phyloP scores from a whole-genome alignment of 306 rosid species.

The Vigna unguiculata region DNA sequence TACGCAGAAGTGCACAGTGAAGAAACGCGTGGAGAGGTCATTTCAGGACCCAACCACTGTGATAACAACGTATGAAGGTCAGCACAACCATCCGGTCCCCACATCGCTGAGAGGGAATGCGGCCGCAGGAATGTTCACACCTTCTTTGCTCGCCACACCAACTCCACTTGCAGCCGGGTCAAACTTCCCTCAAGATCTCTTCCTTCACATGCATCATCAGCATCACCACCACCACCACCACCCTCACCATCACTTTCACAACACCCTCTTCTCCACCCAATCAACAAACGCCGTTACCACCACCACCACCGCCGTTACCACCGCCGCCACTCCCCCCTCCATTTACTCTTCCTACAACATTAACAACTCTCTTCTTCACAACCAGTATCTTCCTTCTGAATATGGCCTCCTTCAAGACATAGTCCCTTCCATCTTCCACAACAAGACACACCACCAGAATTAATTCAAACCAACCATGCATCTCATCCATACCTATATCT shows the following conservation, averaged over 20 bases:
- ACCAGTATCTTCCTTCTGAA: constrained; percentile 45
- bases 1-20: constrained; percentile 82
- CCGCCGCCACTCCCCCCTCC: constrained; percentile 17
- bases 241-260: not conserved
- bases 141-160: constrained; percentile 48
- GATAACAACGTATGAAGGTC: constrained; percentile 88
- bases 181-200: constrained; percentile 55
- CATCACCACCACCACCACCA: not conserved
- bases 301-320: not conserved
- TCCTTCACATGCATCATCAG: constrained; percentile 41
- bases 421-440: constrained; percentile 72
- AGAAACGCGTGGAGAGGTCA: constrained; percentile 89
- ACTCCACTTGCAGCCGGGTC: constrained; percentile 44
- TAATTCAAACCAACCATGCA: not conserved
- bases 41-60: constrained; percentile 75
- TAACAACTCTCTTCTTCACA: constrained; percentile 44
- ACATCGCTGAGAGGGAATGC: constrained; percentile 71
- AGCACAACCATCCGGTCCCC: constrained; percentile 89
- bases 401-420: constrained; percentile 81
- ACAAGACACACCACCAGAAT: constrained; percentile 58
- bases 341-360: constrained; percentile 39
- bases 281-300: constrained; percentile 27
- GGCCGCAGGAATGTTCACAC: constrained; percentile 69
- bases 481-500: not conserved
- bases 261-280: constrained; percentile 16